Evolutionary conservation across 1,139 yeast genomes (phyloP), one percentile per base, ranked within the genome.

Genomic region (Scheffersomyces illinoinensis): DNA sequence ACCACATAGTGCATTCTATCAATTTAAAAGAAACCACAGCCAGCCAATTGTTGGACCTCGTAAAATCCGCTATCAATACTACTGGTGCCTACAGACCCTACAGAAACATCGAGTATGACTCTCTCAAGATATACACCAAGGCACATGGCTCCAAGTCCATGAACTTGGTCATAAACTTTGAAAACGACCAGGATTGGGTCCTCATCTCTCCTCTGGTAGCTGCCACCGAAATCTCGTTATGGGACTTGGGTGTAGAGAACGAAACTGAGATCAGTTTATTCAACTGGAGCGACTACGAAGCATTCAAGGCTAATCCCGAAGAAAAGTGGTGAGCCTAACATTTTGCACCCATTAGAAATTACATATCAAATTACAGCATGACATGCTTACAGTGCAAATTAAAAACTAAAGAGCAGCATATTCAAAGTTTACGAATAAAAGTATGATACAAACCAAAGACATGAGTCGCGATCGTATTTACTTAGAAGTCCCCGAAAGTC

Each of bases 121-220:
- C 96, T 0, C 71, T 95, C 61, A 95, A 96, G 74, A 83, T 95
- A 19, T 95, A 95, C 75, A 90, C 97, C 48, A 92, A 91, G 70
- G 98, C 99, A 0, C 98, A 95, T 72, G 97, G 97, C 7, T 85
- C 97, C 50, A 95, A 95, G 76, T 91, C 98, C 1, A 90, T 93
- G 87, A 93, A 95, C 70, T 81, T 95, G 65, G 96, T 92, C 55
- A 90, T 96, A 62, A 95, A 95, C 72, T 85, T 95, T 72, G 97
- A 92, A 46, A 86, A 90, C 66, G 92, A 90, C 68, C 86, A 84
- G 5, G 77, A 75, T 55, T 90, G 96, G 93, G 79, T 90, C 3
- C 74, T 95, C 61, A 66, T 65, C 52, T 70, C 77, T 56, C 73
- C 72, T 4, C 65, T 59, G 10, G 65, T 80, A 12, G 65, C 67